phyloP scores from a whole-genome alignment of 2,329 filamentous ascomycete genomes.

The Claviceps cyperi region DNA sequence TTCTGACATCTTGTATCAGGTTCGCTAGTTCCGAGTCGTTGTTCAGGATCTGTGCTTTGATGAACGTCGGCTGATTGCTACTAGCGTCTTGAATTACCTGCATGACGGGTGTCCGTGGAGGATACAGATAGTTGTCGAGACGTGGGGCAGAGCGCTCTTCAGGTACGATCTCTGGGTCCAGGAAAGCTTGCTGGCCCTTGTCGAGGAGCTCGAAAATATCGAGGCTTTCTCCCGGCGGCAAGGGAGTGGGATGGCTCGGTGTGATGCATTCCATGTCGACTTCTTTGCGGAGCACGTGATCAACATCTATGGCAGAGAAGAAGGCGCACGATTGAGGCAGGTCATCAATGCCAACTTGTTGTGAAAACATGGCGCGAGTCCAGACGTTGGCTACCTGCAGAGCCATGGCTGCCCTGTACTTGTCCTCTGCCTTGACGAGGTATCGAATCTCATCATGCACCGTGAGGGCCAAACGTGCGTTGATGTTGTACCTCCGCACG shows the following conservation, averaged over 20 bases:
- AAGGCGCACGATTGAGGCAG: slow-evolving; percentile 88
- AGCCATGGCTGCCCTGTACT: slow-evolving; percentile 81
- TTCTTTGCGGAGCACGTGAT: slow-evolving; percentile 91
- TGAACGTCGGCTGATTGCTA: slow-evolving; percentile 41
- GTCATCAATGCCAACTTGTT: slow-evolving; percentile 93
- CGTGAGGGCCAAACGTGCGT: slow-evolving; percentile 77
- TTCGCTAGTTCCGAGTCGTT: slow-evolving; percentile 60
- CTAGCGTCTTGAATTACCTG: slow-evolving; percentile 42
- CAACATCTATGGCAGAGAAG: slow-evolving; percentile 90
- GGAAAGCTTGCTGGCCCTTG: slow-evolving; percentile 51
- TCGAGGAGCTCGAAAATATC: slow-evolving; percentile 68
- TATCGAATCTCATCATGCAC: slow-evolving; percentile 98
- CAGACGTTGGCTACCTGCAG: slow-evolving; percentile 88
- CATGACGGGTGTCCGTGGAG: slow-evolving; percentile 66
- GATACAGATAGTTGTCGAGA: slow-evolving; percentile 52
- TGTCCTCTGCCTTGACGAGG: slow-evolving; percentile 70
- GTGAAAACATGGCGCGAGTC: slow-evolving; percentile 94
- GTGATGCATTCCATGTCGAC: slow-evolving; percentile 97
- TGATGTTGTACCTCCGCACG: slow-evolving; percentile 67
- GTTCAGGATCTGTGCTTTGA: slow-evolving; percentile 71
- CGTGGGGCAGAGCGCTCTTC: slow-evolving; percentile 35
- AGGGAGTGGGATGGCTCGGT: slow-evolving; percentile 65
- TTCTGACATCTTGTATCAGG: slow-evolving; percentile 49
- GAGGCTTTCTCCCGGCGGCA: slow-evolving; percentile 72
- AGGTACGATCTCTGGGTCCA: slow-evolving; percentile 52